Evolutionary conservation across 1,284 basidiomycete species (phyloP).

Genomic region (Leccinum huronense): DNA sequence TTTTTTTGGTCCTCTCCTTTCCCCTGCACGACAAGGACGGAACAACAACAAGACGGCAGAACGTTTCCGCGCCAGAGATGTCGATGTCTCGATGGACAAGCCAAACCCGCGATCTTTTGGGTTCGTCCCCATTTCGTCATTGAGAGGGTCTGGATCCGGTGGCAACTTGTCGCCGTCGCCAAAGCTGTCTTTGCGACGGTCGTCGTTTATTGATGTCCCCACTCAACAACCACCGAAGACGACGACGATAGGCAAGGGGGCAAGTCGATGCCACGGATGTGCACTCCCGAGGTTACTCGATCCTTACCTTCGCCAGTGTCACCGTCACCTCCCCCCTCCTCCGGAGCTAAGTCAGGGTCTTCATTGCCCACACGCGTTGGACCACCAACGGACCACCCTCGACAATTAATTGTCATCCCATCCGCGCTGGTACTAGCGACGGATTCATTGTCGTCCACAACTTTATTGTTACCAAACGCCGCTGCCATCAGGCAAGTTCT

Average conservation of each 20-base stretch:
- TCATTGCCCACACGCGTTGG: too few species aligned
- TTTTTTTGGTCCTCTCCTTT: conserved; percentile 19
- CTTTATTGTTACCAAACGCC: conserved; percentile 96
- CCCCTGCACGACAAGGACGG: conserved; percentile 7
- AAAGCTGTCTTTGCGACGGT: conserved; percentile 24
- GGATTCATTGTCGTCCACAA: conserved; percentile 60
- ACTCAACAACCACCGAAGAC: conserved; percentile 9
- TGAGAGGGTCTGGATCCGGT: conserved; percentile 32
- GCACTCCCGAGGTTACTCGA: neutral
- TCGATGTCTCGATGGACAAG: conserved; percentile 13
- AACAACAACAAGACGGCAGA: conserved; percentile 1
- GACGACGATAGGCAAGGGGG: neutral
- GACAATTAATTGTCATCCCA: conserved; percentile 92
- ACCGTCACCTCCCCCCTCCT: neutral
- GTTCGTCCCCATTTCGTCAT: conserved; percentile 61
- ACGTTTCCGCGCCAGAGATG: conserved; percentile 1
- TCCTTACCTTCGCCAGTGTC: neutral
- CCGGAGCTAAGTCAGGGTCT: neutral
- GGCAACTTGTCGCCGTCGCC: conserved; percentile 8
- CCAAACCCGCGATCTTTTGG: conserved; percentile 73
- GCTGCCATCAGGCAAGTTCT: conserved; percentile 89
- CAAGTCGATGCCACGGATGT: conserved; percentile 13
- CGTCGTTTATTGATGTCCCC: conserved; percentile 26
- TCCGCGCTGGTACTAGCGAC: conserved; percentile 23
- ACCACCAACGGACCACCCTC: conserved; percentile 79